These are phyloP conservation scores for Melampsora americana DNA, from an alignment of 1,284 basidiomycete genomes.

Conservation along the genomic window DNA sequence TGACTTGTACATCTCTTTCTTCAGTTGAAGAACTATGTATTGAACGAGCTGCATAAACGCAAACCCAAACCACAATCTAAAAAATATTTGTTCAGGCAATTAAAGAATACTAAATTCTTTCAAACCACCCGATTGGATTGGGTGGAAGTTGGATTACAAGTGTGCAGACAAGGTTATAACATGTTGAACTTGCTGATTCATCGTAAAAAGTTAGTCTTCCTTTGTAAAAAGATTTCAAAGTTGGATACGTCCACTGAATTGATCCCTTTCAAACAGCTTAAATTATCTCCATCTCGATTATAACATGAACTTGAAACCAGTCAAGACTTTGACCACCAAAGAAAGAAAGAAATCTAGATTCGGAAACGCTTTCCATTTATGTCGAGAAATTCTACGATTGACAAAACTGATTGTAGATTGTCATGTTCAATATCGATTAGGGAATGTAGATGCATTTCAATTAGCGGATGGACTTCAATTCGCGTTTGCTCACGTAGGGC, in stretches of 20 bases:
- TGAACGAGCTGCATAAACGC: conserved; percentile 85
- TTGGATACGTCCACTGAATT: not conserved
- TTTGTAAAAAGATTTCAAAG: not conserved
- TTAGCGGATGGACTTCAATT: conserved; percentile 98
- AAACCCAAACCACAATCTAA: conserved; percentile 95
- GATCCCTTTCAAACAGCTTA: conserved; percentile 63
- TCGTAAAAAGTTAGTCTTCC: conserved; percentile 65
- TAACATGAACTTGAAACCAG: conserved; percentile 65
- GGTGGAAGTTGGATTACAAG: conserved; percentile 98
- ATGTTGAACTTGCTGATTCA: conserved; percentile 99
- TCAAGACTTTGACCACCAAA: conserved; percentile 98
- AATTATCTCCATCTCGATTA: conserved; percentile 86
- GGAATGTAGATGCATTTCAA: conserved; percentile 98
- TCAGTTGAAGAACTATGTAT: conserved; percentile 82
- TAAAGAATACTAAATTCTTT: conserved; percentile 99
- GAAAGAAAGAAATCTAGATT: conserved; percentile 99
- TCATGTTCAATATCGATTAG: conserved; percentile 96
- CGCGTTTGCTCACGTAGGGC: conserved; percentile 95
- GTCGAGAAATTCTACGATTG: conserved; percentile 92
- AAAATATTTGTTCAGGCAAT: conserved; percentile 90
- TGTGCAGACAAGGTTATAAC: conserved; percentile 97
- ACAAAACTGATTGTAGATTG: conserved; percentile 98
- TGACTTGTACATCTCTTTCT: not conserved
- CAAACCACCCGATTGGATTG: conserved; percentile 96
- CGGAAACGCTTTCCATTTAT: conserved; percentile 96